phyloP scores from a whole-genome alignment of 2,329 filamentous ascomycete genomes.

The Sphaceloma murrayae region DNA sequence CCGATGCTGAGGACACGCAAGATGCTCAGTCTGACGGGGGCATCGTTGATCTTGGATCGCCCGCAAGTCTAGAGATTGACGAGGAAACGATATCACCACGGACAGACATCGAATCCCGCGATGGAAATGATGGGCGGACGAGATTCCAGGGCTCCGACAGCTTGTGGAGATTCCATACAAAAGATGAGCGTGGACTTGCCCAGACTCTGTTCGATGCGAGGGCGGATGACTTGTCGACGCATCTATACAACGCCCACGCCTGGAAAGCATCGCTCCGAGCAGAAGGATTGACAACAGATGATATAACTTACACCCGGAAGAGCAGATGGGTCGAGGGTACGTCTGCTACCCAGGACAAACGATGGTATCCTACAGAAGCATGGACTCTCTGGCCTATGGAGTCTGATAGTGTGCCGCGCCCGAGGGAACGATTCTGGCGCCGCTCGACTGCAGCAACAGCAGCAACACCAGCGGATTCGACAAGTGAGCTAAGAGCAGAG shows the following conservation, averaged over 20 bases:
- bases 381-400: constrained; percentile 86
- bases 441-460: background rate
- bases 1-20: too few species aligned
- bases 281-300: constrained; percentile 1
- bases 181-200: constrained; percentile 53
- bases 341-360: too few species aligned
- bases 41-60: background rate
- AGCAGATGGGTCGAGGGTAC: constrained; percentile 33
- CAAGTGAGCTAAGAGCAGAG: too few species aligned
- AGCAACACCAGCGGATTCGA: too few species aligned
- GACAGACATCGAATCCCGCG: too few species aligned
- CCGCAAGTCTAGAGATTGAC: background rate
- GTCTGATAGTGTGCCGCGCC: constrained; percentile 50
- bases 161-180: constrained; percentile 57
- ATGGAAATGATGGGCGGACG: background rate
- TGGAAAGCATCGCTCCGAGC: constrained; percentile 46
- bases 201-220: constrained; percentile 54
- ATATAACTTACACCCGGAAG: constrained; percentile 32
- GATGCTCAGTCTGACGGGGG: too few species aligned
- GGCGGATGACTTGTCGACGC: constrained; percentile 59
- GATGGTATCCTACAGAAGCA: constrained; percentile 40
- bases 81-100: background rate
- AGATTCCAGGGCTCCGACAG: constrained; percentile 59
- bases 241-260: constrained; percentile 69
- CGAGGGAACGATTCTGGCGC: constrained; percentile 40